These are phyloP conservation scores for Golubevia sp. DNA, from an alignment of 1,284 basidiomycete genomes.

Conservation along the genomic window DNA sequence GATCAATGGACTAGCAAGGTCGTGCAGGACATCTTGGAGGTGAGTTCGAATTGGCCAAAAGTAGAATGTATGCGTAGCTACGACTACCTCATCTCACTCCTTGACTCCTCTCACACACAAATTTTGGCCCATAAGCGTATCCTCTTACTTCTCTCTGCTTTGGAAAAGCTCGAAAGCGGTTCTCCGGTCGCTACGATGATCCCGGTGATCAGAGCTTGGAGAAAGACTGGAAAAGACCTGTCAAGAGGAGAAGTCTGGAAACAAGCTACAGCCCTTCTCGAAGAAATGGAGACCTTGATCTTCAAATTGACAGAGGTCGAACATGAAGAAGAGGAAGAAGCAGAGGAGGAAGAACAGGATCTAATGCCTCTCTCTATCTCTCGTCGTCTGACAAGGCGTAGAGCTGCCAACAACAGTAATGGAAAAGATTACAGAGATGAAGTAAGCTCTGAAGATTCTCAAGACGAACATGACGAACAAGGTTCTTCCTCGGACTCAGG, in stretches of 20 bases:
- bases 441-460: neutral
- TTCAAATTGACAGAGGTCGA: neutral
- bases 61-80: neutral
- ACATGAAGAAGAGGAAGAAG: neutral
- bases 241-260: neutral
- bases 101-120: neutral
- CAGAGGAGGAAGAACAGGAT: neutral
- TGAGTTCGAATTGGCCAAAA: neutral
- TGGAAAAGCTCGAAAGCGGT: neutral
- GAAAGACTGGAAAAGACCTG: neutral
- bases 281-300: neutral
- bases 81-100: neutral
- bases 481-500: neutral
- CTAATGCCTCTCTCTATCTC: neutral
- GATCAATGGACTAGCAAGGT: slow-evolving; percentile 35
- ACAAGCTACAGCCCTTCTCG: neutral
- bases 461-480: too few relatives aligned
- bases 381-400: neutral
- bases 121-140: neutral
- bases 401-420: neutral
- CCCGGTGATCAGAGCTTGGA: neutral
- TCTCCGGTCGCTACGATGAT: neutral
- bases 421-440: neutral
- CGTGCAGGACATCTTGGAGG: slow-evolving; percentile 30
- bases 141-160: neutral